A percentile compares a stretch with the other conserved stretches of the same genome.
Conservation (phyloP, 768 basidiomycete species). For the Suillus bovinus region DNA sequence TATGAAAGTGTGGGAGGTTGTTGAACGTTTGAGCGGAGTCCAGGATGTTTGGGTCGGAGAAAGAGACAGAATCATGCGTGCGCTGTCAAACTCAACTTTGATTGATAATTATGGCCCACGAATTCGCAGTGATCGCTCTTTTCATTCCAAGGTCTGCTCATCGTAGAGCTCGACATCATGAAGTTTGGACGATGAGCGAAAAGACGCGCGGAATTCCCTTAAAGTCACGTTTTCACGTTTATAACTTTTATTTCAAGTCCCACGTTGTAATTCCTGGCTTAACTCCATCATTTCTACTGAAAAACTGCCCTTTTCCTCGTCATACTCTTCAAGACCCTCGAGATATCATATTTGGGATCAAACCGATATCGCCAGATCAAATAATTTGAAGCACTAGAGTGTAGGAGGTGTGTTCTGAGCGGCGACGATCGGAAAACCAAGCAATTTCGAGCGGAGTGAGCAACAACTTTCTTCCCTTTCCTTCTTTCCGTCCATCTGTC, state of each 20-base stretch:
- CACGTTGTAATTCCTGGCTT: constrained; percentile 32
- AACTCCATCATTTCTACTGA: constrained; percentile 21
- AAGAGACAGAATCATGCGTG: constrained; percentile 25
- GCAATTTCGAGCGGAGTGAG: constrained; percentile 40
- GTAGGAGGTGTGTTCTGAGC: constrained; percentile 32
- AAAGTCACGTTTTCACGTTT: constrained; percentile 3
- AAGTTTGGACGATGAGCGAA: constrained; percentile 6
- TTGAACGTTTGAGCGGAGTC: constrained; percentile 38
- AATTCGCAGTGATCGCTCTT: constrained; percentile 7
- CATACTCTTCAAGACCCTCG: constrained; percentile 11
- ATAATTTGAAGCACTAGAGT: constrained; percentile 15
- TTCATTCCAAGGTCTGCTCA: constrained; percentile 16
- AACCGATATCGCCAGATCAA: constrained; percentile 14
- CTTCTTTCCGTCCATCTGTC: constrained; percentile 4
- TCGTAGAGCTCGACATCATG: constrained; percentile 19
- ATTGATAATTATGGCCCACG: constrained; percentile 29
- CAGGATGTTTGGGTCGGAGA: constrained; percentile 36
- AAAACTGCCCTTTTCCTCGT: constrained; percentile 11
- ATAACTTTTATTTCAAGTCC: constrained; percentile 25
- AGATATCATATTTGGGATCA: constrained; percentile 5
- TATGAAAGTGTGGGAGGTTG: neutral
- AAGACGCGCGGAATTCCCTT: constrained; percentile 22
- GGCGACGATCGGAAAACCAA: constrained; percentile 38
- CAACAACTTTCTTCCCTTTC: constrained; percentile 15
- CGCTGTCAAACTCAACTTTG: constrained; percentile 11